phyloP scores from a whole-genome alignment of 257 asterid genomes.

The Nicotiana benthamiana region DNA sequence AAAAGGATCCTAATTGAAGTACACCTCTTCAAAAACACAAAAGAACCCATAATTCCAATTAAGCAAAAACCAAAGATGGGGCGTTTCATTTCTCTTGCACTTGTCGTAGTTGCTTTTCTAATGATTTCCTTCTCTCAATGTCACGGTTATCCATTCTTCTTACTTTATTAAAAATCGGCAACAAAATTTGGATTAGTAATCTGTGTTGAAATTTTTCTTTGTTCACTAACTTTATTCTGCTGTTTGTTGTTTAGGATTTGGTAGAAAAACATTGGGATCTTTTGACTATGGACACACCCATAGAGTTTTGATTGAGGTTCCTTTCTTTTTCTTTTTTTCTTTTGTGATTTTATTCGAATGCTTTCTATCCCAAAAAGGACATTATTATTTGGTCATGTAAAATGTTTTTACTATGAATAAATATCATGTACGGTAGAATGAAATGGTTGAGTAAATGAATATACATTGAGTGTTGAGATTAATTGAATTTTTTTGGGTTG shows the following conservation, averaged over 20 bases:
- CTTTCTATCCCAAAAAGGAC: neutral
- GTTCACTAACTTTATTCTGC: neutral
- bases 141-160: neutral
- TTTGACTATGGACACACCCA: neutral
- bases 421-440: neutral
- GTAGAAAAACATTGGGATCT: neutral
- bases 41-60: neutral
- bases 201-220: neutral
- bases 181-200: neutral
- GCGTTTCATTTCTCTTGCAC: neutral
- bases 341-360: neutral
- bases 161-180: neutral
- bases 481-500: neutral
- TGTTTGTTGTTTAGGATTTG: neutral
- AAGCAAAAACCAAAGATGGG: neutral
- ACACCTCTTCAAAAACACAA: neutral
- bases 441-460: neutral
- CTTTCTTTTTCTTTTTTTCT: neutral
- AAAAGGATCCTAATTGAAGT: neutral
- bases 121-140: neutral
- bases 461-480: neutral
- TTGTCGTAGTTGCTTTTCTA: neutral
- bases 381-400: neutral
- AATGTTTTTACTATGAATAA: neutral
- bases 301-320: neutral